Base-by-base conservation (phyloP, 2,329 filamentous ascomycete species). In the Penicillium sclerotigenum region DNA sequence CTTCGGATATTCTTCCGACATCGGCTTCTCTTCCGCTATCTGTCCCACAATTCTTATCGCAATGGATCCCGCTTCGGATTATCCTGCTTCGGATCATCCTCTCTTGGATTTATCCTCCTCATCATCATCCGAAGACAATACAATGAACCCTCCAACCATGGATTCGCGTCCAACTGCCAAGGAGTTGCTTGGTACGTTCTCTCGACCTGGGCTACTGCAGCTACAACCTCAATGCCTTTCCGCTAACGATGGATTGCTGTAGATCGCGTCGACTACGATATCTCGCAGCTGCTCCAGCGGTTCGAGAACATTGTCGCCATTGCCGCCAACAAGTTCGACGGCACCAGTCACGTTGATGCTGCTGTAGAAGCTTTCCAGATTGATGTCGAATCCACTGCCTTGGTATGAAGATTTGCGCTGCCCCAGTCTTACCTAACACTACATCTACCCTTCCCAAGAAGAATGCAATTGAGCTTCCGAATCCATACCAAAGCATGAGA, bases 301-400 rank as follows among this genome's bases (percentile, higher is more conserved):
- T 84, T 83, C 65, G 78, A 83, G 57, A 81, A 80, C 40, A 80
- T 85, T 48, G 75, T 85, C 63, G 76, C 78, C 7, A 79, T 80
- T 38, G 78, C 81, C 10, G 75, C 77, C 37, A 75, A 82, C 52
- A 77, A 76, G 38, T 75, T 47, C 6, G 43, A 47, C 20, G 43
- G 43, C 20, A 47, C 75, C 34, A 82, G 83, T 63, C 77, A 83
- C 58, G 80, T 80, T 22, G 77, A 78, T 16, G 82, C 82, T 3
- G 83, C 84, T 5, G 77, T 83, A 16, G 80, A 81, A 59, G 79
- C 82, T 18, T 81, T 83, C 57, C 79, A 84, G 57, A 80, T 86
- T 31, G 79, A 82, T 54, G 80, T 84, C 7, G 82, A 86, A 64
- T 83, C 81, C 4, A 79, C 81, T 11, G 81, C 81, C 14, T 69